These are phyloP conservation scores for Ilex aquifolium DNA, from an alignment of 257 asterid species.

Conservation along the genomic window DNA sequence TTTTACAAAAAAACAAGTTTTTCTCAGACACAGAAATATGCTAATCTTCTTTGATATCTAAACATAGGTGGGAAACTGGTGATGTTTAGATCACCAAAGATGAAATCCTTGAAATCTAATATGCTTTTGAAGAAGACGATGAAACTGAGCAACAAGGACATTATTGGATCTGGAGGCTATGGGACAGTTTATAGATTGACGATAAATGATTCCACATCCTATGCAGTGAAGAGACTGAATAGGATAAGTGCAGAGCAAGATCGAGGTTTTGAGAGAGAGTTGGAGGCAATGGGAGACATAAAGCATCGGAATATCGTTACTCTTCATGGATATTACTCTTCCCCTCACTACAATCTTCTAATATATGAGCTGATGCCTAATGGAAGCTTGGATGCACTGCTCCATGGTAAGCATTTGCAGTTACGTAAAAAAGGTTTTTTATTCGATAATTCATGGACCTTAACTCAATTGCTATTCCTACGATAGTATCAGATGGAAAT, in stretches of 20 bases:
- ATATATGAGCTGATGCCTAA: constrained; percentile 86
- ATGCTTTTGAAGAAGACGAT: constrained; percentile 52
- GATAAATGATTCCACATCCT: constrained; percentile 36
- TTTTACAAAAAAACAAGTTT: neutral
- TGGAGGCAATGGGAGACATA: constrained; percentile 85
- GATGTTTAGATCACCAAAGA: constrained; percentile 53
- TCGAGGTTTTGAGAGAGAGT: constrained; percentile 73
- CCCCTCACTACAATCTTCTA: constrained; percentile 74
- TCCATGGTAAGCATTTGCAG: constrained; percentile 47
- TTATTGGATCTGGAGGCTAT: constrained; percentile 82
- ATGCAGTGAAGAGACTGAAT: constrained; percentile 68
- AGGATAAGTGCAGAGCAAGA: constrained; percentile 58
- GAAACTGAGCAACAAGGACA: constrained; percentile 73
- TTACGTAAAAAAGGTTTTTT: neutral
- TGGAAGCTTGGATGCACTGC: constrained; percentile 61
- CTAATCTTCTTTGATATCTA: no score
- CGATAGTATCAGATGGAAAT: no score
- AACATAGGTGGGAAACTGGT: constrained; percentile 77
- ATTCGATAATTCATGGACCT: no score
- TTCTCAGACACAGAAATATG: no score
- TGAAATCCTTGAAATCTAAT: constrained; percentile 35
- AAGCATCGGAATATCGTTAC: constrained; percentile 80
- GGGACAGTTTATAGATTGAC: constrained; percentile 79
- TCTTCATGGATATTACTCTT: constrained; percentile 74
- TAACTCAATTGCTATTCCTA: no score